Conservation (phyloP, 768 basidiomycete genomes). For the Naematelia aurantialba region DNA sequence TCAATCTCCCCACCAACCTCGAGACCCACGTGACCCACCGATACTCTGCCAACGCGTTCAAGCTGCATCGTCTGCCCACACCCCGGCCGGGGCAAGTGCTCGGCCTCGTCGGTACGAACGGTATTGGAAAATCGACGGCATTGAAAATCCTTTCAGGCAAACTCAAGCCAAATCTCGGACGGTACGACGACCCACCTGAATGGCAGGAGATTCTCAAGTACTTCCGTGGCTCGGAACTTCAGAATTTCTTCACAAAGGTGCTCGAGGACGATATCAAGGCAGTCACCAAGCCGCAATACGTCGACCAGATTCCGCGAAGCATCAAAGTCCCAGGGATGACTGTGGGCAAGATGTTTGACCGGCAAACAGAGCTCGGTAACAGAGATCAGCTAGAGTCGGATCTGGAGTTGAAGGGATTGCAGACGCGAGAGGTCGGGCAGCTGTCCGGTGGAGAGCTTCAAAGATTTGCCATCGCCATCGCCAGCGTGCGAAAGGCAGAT, state of each 20-base stretch:
- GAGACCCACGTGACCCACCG: constrained; percentile 95
- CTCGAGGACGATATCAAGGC: constrained; percentile 98
- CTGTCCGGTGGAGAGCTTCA: constrained; percentile 96
- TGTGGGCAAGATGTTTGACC: constrained; percentile 85
- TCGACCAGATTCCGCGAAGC: constrained; percentile 94
- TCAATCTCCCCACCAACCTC: constrained; percentile 96
- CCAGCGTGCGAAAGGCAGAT: constrained; percentile 89
- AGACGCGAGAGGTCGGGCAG: constrained; percentile 77
- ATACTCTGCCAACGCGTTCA: constrained; percentile 97
- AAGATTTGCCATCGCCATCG: constrained; percentile 96
- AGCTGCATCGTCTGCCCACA: constrained; percentile 94
- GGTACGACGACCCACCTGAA: constrained; percentile 97
- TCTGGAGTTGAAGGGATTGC: constrained; percentile 79
- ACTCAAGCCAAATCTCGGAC: constrained; percentile 93
- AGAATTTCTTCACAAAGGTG: constrained; percentile 99
- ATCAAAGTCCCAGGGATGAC: constrained; percentile 80
- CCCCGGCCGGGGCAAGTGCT: constrained; percentile 96
- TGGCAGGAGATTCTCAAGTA: constrained; percentile 99
- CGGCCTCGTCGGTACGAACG: constrained; percentile 98
- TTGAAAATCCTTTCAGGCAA: constrained; percentile 95
- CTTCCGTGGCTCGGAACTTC: constrained; percentile 96
- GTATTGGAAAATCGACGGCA: constrained; percentile 98
- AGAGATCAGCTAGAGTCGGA: constrained; percentile 78
- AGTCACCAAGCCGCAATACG: constrained; percentile 98
- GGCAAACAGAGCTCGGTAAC: constrained; percentile 73